Evolutionary conservation across 805 yeast genomes (phyloP), one percentile per base, ranked within the genome.

Genomic region (Clavispora phyllophila): DNA sequence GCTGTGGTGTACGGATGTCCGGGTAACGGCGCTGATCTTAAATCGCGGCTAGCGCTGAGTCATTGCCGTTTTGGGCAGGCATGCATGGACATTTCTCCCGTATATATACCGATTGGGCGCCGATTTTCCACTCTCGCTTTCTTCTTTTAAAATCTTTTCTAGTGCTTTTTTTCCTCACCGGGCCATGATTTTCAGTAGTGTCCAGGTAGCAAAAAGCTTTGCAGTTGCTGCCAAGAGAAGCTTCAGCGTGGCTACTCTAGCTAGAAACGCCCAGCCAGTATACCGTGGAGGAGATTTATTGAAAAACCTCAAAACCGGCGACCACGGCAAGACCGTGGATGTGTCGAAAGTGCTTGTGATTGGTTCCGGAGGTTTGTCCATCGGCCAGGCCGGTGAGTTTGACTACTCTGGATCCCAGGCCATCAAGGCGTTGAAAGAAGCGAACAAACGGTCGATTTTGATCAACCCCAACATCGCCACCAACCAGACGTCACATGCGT

Each of bases 331-430:
- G 46, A 70, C 88, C 41, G 96, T 87, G 34, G 95, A 88, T 48
- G 96, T 88, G 24, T 71, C 81, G 49, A 86, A 86, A 57, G 98
- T 93, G 7, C 76, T 91, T 44, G 87, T 91, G 41, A 86, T 91
- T 60, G 99, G 99, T 9, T 91, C 98, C 7, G 99, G 99, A 59
- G 99, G 98, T 41, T 74, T 91, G 43, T 86, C 96, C 43, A 93
- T 93, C 63, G 99, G 99, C 53, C 99, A 93, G 74, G 99, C 99
- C 50, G 99, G 99, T 68, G 99, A 93, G 71, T 93, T 93, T 61
- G 99, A 93, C 66, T 93, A 93, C 72, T 89, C 97, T 36, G 99
- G 99, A 60, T 88, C 96, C 43, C 99, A 93, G 72, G 99, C 99
- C 46, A 93, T 93, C 70, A 93, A 93, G 70, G 99, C 99, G 18